These are phyloP conservation scores for Fraxinus cuspidata DNA, from an alignment of 257 asterid species.

Conservation along the genomic window DNA sequence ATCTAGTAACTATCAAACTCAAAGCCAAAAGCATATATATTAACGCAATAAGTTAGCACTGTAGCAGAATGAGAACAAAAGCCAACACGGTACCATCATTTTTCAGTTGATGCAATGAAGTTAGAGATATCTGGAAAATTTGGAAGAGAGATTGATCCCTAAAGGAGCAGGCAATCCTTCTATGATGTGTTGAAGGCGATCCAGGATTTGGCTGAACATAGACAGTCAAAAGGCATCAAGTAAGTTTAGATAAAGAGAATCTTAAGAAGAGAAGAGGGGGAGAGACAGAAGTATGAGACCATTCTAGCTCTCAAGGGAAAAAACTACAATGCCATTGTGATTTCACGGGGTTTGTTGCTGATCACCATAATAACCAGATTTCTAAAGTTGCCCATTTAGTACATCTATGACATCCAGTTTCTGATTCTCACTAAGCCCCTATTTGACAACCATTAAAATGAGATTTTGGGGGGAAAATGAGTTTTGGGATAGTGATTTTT, in stretches of 20 bases:
- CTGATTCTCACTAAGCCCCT: neutral
- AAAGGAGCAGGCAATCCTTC: constrained; percentile 90
- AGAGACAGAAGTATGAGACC: constrained; percentile 11
- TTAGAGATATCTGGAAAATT: constrained; percentile 89
- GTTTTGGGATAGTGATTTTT: too few species aligned
- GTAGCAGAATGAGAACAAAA: constrained; percentile 14
- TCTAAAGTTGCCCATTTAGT: constrained; percentile 3
- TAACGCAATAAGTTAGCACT: constrained; percentile 4
- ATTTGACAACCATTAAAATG: too few species aligned
- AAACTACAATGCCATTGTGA: constrained; percentile 17
- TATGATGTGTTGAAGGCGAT: constrained; percentile 88
- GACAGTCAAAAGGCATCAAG: constrained; percentile 30
- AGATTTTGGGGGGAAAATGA: too few species aligned
- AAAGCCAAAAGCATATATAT: constrained; percentile 7
- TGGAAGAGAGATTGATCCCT: constrained; percentile 90
- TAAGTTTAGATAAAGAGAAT: constrained; percentile 28
- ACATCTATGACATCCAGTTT: constrained; percentile 19
- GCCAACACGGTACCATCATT: constrained; percentile 65
- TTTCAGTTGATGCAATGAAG: constrained; percentile 83
- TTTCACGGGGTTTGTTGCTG: constrained; percentile 15
- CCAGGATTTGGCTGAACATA: constrained; percentile 81
- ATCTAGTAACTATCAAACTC: constrained; percentile 18
- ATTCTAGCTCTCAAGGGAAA: constrained; percentile 15
- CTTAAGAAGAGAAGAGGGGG: constrained; percentile 14
- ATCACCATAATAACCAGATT: constrained; percentile 5